Evolutionary conservation across 2,329 filamentous ascomycete species (phyloP).

Genomic region (Pestalotiopsis sp.): DNA sequence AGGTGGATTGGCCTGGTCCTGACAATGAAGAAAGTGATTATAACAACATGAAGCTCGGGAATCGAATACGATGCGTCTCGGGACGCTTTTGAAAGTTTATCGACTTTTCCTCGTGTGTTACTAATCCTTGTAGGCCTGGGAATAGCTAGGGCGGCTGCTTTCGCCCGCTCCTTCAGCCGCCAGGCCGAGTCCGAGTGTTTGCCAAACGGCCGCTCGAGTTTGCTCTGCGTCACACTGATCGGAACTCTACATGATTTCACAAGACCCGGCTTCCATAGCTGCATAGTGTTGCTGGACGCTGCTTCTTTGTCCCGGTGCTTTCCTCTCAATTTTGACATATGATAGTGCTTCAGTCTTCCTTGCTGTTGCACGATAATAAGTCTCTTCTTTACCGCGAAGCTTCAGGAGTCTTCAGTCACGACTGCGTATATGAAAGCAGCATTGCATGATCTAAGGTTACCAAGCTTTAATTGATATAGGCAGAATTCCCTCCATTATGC

Average conservation of each 20-base stretch:
- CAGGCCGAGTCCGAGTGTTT: not conserved
- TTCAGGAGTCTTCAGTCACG: too few relatives aligned
- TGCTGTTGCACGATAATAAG: too few relatives aligned
- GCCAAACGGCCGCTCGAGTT: not conserved
- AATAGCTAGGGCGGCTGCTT: not conserved
- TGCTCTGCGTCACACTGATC: not conserved
- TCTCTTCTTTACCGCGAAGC: too few relatives aligned
- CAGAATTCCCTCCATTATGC: too few relatives aligned
- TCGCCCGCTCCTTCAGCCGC: not conserved
- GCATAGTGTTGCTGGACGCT: not conserved
- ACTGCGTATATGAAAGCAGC: too few relatives aligned
- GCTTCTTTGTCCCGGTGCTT: not conserved
- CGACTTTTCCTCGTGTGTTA: not conserved
- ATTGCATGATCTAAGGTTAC: too few relatives aligned
- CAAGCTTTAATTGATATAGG: too few relatives aligned
- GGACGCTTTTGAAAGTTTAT: not conserved
- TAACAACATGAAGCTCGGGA: not conserved
- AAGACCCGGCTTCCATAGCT: not conserved
- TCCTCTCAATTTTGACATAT: not conserved
- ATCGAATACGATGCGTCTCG: not conserved
- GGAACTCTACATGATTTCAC: not conserved
- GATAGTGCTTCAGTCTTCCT: too few relatives aligned
- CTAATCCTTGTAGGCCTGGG: not conserved
- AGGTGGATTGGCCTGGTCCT: not conserved
- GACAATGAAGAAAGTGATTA: not conserved